These are phyloP conservation scores for Suhomyces bolitotheri DNA, from an alignment of 1,139 yeast genomes.

Conservation along the genomic window DNA sequence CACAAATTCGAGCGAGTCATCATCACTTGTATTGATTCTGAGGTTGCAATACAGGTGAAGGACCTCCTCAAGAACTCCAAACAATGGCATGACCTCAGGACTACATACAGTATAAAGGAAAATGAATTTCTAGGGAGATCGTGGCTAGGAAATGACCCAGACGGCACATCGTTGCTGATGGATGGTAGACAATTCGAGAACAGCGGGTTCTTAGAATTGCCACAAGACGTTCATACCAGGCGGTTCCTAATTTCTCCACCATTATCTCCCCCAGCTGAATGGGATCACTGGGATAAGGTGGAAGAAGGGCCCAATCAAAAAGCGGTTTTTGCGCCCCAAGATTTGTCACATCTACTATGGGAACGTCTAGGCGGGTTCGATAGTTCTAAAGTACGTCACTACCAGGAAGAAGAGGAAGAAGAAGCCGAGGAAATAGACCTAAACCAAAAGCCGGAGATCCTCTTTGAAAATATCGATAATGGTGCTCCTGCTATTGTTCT, in stretches of 20 bases:
- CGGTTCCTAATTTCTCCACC: slow-evolving; percentile 51
- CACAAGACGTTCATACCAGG: slow-evolving; percentile 40
- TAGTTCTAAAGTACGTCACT: slow-evolving; percentile 36
- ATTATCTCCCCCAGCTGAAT: slow-evolving; percentile 47
- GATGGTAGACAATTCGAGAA: neutral
- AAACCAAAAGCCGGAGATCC: slow-evolving; percentile 33
- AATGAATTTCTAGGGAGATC: slow-evolving; percentile 22
- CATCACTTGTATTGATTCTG: slow-evolving; percentile 32
- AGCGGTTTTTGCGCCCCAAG: slow-evolving; percentile 41
- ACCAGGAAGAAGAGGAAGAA: slow-evolving; percentile 20
- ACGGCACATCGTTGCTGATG: neutral
- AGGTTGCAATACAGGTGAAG: slow-evolving; percentile 25
- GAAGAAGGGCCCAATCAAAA: slow-evolving; percentile 46
- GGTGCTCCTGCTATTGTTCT: slow-evolving; percentile 43
- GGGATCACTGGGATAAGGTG: slow-evolving; percentile 47
- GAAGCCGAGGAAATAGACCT: slow-evolving; percentile 17
- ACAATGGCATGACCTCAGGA: slow-evolving; percentile 20
- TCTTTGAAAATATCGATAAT: slow-evolving; percentile 38
- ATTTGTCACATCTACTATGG: slow-evolving; percentile 46
- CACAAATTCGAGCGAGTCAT: slow-evolving; percentile 38
- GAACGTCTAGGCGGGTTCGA: slow-evolving; percentile 45
- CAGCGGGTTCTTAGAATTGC: slow-evolving; percentile 41
- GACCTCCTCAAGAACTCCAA: slow-evolving; percentile 18
- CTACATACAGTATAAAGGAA: slow-evolving; percentile 39
- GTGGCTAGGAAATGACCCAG: slow-evolving; percentile 1